These are phyloP conservation scores for Fusarium robinianum DNA, from an alignment of 2,329 filamentous ascomycete genomes.

Conservation along the genomic window DNA sequence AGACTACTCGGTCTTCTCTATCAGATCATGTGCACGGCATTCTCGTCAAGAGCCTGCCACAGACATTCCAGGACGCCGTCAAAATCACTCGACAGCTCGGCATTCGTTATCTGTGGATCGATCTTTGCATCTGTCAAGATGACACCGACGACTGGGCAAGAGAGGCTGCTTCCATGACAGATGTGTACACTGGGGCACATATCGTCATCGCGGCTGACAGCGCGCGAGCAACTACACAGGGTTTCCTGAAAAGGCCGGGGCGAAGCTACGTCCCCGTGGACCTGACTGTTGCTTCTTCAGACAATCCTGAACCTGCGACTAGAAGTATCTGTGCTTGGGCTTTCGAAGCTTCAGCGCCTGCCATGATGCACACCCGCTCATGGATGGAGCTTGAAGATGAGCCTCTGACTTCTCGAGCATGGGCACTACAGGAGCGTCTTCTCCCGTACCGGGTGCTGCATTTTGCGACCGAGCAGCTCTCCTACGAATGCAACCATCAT, in stretches of 20 bases:
- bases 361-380: not conserved
- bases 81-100: slow-evolving; percentile 10
- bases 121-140: slow-evolving; percentile 20
- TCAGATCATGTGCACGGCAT: not conserved
- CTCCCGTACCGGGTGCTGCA: slow-evolving; percentile 9
- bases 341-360: not conserved
- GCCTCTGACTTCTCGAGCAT: slow-evolving; percentile 11
- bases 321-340: too few species aligned
- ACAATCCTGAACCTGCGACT: not conserved
- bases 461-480: slow-evolving; percentile 11
- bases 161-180: slow-evolving; percentile 16
- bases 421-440: slow-evolving; percentile 17
- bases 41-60: not conserved
- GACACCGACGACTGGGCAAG: slow-evolving; percentile 9
- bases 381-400: not conserved
- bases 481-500: slow-evolving; percentile 17
- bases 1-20: not conserved
- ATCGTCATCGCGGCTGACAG: slow-evolving; percentile 9
- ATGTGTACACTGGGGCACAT: slow-evolving; percentile 14
- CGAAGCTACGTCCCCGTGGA: not conserved
- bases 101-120: slow-evolving; percentile 15
- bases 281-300: not conserved
- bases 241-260: not conserved
- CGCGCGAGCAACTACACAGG: not conserved
- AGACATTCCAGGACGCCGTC: slow-evolving; percentile 19